These are phyloP conservation scores for Closterium sp. DNA, from an alignment of 139 green algal genomes.

Conservation along the genomic window DNA sequence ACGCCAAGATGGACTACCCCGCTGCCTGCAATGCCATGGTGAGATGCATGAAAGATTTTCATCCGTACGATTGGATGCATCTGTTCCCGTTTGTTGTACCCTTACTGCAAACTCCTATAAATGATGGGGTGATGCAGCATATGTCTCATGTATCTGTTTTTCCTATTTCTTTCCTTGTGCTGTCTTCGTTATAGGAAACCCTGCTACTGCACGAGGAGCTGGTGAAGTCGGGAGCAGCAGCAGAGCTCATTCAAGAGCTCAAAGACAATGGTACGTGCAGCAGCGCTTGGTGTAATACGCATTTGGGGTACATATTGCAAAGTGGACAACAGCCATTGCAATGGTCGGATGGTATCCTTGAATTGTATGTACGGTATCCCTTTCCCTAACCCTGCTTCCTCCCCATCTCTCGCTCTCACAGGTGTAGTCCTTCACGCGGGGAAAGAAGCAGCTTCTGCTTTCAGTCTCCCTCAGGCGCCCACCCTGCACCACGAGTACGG, in stretches of 20 bases:
- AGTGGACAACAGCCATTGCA: too few species aligned
- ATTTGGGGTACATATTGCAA: too few species aligned
- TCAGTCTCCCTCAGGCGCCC: constrained; percentile 38
- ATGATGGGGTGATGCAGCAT: too few species aligned
- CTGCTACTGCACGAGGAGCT: constrained; percentile 74
- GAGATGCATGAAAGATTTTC: too few species aligned
- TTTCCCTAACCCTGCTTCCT: background rate
- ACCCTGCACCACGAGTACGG: constrained; percentile 82
- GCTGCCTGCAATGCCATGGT: constrained; percentile 74
- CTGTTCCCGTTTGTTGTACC: too few species aligned
- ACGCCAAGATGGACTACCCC: constrained; percentile 95
- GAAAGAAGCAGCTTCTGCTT: background rate
- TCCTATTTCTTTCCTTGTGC: background rate
- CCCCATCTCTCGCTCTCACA: too few species aligned
- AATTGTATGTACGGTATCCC: constrained; percentile 60
- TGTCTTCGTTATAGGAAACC: constrained; percentile 69
- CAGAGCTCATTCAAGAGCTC: constrained; percentile 63
- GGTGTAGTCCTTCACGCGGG: constrained; percentile 67
- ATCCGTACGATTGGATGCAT: too few species aligned
- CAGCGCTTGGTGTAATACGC: too few species aligned
- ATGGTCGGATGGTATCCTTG: too few species aligned
- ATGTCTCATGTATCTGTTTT: background rate
- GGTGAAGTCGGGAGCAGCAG: constrained; percentile 47
- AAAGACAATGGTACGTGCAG: constrained; percentile 51
- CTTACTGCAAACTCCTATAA: too few species aligned